Base-by-base conservation (phyloP, 2,329 filamentous ascomycete genomes). In the Sporothrix variecibatus region DNA sequence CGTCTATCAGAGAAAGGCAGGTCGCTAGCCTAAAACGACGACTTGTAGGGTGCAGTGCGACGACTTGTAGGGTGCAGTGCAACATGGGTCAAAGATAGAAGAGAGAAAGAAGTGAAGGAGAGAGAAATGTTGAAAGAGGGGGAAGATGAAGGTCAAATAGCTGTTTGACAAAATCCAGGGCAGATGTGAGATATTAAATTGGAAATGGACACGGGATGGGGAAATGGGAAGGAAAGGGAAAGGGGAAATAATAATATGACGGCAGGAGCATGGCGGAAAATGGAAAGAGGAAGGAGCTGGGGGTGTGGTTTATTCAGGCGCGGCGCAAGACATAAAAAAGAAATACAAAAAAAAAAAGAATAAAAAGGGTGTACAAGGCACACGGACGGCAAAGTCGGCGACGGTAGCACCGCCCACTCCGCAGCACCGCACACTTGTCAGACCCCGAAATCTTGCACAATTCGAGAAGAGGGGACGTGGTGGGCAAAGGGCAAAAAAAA, bases 351-450 rank as follows among this genome's bases (percentile, higher is more conserved):
- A 20, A 17, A 60, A 34, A 23, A 38, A 38, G 15, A 64, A 43
- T 40, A 28, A 53, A 26, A 11, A 23, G 11, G 28, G 49, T 15
- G 53, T n/a, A 38, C 67, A 67, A 67, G 40, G 26, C 64, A 64
- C 60, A 64, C 34, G n/a, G 60, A 38, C 46, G 46, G 67, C 65
- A 56, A 26, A 70, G 49, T n/a, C 34, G 34, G 68, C 51, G 68
- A 40, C 49, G 26, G 65, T 31, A 68, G 43, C 40, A 68, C 38
- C 64, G 38, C 34, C 62, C 62, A 43, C 62, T 46, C 23, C 38
- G 38, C 51, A 34, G 34, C 62, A 46, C n/a, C 38, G 17, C 28
- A 67, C 62, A 46, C 38, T 43, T 43, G 31, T 43, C 62, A 17
- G 38, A 28, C 40, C 12, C 43, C 64, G 43, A 34, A n/a, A 34